phyloP scores from a whole-genome alignment of 1,284 basidiomycete species.

The Papiliotrema flavescens region DNA sequence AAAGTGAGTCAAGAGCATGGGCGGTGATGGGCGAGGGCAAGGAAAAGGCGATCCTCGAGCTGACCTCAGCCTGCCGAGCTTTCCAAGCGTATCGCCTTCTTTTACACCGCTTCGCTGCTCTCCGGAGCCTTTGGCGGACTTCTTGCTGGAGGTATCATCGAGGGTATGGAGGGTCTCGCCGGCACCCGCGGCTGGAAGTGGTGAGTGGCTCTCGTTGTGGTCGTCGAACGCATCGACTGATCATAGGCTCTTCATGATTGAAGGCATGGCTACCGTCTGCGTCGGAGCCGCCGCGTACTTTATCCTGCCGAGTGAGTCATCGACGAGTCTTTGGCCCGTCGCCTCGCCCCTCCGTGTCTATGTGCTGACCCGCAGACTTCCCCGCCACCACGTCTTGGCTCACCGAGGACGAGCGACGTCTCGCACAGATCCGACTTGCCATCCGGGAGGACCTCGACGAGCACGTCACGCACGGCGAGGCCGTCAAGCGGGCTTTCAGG shows the following conservation, averaged over 20 bases:
- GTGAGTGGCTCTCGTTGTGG: slow-evolving; percentile 8
- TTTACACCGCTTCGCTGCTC: slow-evolving; percentile 40
- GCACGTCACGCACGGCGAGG: slow-evolving; percentile 28
- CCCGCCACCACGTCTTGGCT: slow-evolving; percentile 44
- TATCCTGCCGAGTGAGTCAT: slow-evolving; percentile 45
- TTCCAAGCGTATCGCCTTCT: slow-evolving; percentile 37
- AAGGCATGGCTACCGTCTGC: slow-evolving; percentile 40
- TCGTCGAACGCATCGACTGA: neutral
- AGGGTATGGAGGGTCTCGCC: slow-evolving; percentile 28
- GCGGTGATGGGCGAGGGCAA: neutral
- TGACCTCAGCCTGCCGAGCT: slow-evolving; percentile 36
- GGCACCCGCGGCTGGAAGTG: slow-evolving; percentile 40
- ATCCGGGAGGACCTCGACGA: neutral
- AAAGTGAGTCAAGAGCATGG: slow-evolving; percentile 13
- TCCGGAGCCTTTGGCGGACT: slow-evolving; percentile 46
- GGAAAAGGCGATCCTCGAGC: no score
- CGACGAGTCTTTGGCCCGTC: no score
- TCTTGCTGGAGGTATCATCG: slow-evolving; percentile 40
- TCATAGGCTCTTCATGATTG: slow-evolving; percentile 44
- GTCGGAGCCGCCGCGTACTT: slow-evolving; percentile 40
- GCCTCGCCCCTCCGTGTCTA: slow-evolving; percentile 10
- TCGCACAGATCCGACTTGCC: slow-evolving; percentile 30
- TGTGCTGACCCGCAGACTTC: slow-evolving; percentile 28
- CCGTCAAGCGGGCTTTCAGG: slow-evolving; percentile 35
- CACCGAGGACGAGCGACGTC: slow-evolving; percentile 26